Percentiles rank a stretch among this genome's conserved stretches.
These are phyloP conservation scores for Aspergillus piperis DNA, from an alignment of 2,329 filamentous ascomycete genomes.

Conservation along the genomic window DNA sequence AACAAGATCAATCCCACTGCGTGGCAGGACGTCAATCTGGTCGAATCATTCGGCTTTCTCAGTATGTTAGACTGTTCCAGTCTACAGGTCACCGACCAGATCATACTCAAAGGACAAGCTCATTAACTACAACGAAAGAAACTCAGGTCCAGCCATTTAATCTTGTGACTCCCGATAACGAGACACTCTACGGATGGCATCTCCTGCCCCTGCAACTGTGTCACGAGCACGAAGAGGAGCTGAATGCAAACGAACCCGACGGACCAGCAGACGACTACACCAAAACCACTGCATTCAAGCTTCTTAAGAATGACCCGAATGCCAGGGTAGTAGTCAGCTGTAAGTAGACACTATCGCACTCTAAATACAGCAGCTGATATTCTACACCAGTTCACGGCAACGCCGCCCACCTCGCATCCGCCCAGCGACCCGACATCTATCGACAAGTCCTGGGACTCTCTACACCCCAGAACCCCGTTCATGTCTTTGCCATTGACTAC, in stretches of 20 bases:
- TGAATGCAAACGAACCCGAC: constrained; percentile 60
- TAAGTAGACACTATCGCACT: constrained; percentile 28
- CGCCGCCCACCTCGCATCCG: constrained; percentile 81
- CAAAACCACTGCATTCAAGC: constrained; percentile 51
- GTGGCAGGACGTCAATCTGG: constrained; percentile 72
- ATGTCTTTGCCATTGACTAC: constrained; percentile 88
- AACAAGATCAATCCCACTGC: constrained; percentile 74
- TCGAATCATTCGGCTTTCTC: constrained; percentile 83
- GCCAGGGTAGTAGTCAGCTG: constrained; percentile 59
- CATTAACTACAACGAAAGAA: constrained; percentile 50
- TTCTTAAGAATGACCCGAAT: constrained; percentile 53
- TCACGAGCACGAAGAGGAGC: constrained; percentile 65
- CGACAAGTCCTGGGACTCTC: constrained; percentile 73
- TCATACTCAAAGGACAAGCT: neutral
- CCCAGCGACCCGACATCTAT: constrained; percentile 73
- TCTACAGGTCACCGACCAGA: neutral
- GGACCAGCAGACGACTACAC: constrained; percentile 50
- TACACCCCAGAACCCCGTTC: constrained; percentile 61
- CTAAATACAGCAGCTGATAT: neutral
- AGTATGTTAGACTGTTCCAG: constrained; percentile 55
- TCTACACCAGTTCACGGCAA: constrained; percentile 57
- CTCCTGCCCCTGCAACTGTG: constrained; percentile 79
- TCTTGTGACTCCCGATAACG: constrained; percentile 71
- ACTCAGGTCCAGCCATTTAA: constrained; percentile 89
- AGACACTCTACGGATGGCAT: constrained; percentile 86